Percentiles rank a stretch among this genome's conserved stretches.
phyloP scores from a whole-genome alignment of 169 alveolate genomes.

The Theileria luwenshuni region DNA sequence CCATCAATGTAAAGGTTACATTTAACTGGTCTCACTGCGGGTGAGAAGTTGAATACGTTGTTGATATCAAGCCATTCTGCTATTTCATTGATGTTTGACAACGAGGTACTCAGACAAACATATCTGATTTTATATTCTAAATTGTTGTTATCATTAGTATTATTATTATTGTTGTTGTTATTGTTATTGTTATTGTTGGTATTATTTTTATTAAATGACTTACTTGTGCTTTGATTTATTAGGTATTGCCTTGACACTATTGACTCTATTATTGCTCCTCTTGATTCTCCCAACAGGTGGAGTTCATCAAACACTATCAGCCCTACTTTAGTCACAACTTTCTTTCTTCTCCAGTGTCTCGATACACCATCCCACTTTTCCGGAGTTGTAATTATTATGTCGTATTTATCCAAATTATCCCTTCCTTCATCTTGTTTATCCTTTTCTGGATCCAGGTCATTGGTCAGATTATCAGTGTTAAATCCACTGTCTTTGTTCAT shows the following conservation, averaged over 20 bases:
- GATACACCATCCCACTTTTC: slow-evolving; percentile 99
- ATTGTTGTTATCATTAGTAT: not conserved
- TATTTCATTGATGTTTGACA: slow-evolving; percentile 96
- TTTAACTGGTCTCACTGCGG: slow-evolving; percentile 98
- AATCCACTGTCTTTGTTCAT: not conserved
- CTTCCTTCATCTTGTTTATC: not conserved
- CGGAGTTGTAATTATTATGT: slow-evolving; percentile 97
- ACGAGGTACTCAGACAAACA: slow-evolving; percentile 97
- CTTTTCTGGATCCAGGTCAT: not conserved
- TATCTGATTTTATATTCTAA: slow-evolving; percentile 82
- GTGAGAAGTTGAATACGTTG: slow-evolving; percentile 97
- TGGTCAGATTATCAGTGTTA: not conserved
- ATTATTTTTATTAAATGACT: not conserved
- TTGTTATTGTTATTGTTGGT: not conserved
- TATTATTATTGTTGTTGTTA: not conserved
- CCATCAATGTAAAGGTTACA: slow-evolving; percentile 96
- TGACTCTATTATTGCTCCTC: slow-evolving; percentile 98
- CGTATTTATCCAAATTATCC: slow-evolving; percentile 82
- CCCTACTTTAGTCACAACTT: slow-evolving; percentile 90
- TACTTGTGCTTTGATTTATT: slow-evolving; percentile 87
- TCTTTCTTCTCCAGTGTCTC: slow-evolving; percentile 95
- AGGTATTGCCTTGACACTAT: slow-evolving; percentile 95
- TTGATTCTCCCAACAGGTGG: slow-evolving; percentile 95
- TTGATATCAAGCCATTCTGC: slow-evolving; percentile 98
- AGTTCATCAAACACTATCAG: slow-evolving; percentile 98